phyloP scores from a whole-genome alignment of 2,329 filamentous ascomycete species.

The Aaosphaeria arxii region DNA sequence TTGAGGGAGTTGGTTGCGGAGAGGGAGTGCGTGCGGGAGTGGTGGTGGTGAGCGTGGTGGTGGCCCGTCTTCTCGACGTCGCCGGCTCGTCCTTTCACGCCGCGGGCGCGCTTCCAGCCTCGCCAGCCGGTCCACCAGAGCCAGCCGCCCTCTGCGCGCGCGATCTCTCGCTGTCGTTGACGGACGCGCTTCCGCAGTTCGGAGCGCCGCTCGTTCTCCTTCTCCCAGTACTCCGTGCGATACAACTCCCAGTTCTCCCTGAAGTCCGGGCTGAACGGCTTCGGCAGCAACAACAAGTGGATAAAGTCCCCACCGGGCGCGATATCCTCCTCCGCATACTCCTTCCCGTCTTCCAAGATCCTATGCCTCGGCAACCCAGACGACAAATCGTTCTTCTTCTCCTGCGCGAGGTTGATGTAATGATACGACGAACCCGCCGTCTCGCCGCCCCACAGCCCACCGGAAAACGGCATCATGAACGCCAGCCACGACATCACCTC shows the following conservation, averaged over 20 bases:
- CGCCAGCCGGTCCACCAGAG: constrained; percentile 84
- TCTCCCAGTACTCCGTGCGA: constrained; percentile 92
- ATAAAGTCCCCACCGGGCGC: constrained; percentile 88
- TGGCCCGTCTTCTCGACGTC: constrained; percentile 31
- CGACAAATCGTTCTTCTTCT: constrained; percentile 25
- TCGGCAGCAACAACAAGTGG: constrained; percentile 84
- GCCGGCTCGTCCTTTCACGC: constrained; percentile 15
- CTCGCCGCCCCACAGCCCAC: constrained; percentile 33
- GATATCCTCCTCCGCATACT: constrained; percentile 80
- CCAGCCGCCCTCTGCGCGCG: constrained; percentile 67
- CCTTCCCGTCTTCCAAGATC: constrained; percentile 57
- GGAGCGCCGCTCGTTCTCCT: constrained; percentile 85
- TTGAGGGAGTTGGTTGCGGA: constrained; percentile 12
- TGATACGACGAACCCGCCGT: constrained; percentile 69
- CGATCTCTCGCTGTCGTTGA: constrained; percentile 64
- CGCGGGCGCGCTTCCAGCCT: constrained; percentile 42
- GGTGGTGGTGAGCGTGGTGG: constrained; percentile 9
- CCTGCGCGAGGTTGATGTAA: constrained; percentile 63
- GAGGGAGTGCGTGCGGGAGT: constrained; percentile 7
- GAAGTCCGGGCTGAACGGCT: constrained; percentile 92
- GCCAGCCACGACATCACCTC: constrained; percentile 70
- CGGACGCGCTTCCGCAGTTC: constrained; percentile 69
- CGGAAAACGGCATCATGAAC: constrained; percentile 73
- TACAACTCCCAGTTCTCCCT: constrained; percentile 97
- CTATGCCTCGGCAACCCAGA: constrained; percentile 23